Base-by-base conservation (phyloP, 768 basidiomycete species). In the Inosperma sp. region DNA sequence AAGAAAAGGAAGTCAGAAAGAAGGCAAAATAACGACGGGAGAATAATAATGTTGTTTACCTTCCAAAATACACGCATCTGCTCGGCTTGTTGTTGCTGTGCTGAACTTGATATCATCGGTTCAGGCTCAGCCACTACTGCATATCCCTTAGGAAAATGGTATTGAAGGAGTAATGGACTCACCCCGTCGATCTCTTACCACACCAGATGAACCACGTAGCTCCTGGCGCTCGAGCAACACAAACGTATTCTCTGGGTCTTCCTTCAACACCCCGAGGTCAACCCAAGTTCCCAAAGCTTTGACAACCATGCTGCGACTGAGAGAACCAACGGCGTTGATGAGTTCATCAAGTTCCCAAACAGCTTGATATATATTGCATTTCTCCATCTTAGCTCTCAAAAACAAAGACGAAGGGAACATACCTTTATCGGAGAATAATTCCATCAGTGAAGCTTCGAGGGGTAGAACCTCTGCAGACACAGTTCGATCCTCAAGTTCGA, bases 1-100 rank as follows among this genome's bases (percentile, higher is more conserved):
- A 46, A 41, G 52, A 43, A 31, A 53, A 41, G 30, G 13, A 23
- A 41, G 47, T 21, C 45, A 19, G n/a, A 34, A 22, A 19, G 3
- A 16, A 9, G 26, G 14, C 6, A 45, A 37, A 43, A 41, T 14
- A 40, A 30, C n/a, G n/a, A n/a, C 17, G 17, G n/a, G 17, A 25
- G 8, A 26, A 51, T 6, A 42, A 26, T 30, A 27, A 21, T 27
- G 48, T 12, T 31, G 39, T 39, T 19, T 42, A 72, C 90, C 81
- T 88, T 91, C 91, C 91, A 94, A 64, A 84, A 89, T 1, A 92
- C 77, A 53, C 75, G 79, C 85, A 94, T 90, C 68, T 93, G 87
- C 59, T 90, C 87, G 0, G 83, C 82, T 61, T 90, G 83, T 36
- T 86, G 84, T 37, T 89, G 87, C 54, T 89, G 83, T 9, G 76